Evolutionary conservation across 2,329 filamentous ascomycete genomes (phyloP).

Genomic region (Mycosphaerella sp.): DNA sequence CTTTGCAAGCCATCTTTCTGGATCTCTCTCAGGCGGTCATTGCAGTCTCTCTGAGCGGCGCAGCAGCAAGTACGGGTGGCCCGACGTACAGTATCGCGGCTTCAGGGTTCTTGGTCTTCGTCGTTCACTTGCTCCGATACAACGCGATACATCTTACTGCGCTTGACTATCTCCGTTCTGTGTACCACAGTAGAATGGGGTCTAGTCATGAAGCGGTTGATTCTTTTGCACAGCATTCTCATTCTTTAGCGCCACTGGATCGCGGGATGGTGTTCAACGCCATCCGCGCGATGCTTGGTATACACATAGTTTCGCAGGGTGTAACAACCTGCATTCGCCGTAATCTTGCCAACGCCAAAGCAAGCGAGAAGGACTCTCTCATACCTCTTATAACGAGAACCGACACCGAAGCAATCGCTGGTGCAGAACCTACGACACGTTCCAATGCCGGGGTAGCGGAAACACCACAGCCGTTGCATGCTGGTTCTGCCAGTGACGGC

Average conservation of each 20-base stretch:
- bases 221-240: conserved; percentile 27
- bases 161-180: conserved; percentile 34
- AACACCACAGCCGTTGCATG: conserved; percentile 22
- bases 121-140: conserved; percentile 48
- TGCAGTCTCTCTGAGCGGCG: conserved; percentile 80
- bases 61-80: conserved; percentile 61
- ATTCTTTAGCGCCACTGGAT: conserved; percentile 27
- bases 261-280: conserved; percentile 30
- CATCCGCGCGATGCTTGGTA: conserved; percentile 32
- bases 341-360: conserved; percentile 33
- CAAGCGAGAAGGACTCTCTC: conserved; percentile 30
- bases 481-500: conserved; percentile 39
- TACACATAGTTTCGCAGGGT: conserved; percentile 35
- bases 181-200: conserved; percentile 33
- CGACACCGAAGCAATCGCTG: conserved; percentile 29
- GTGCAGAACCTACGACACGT: conserved; percentile 21
- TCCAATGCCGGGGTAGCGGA: conserved; percentile 19
- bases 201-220: conserved; percentile 27
- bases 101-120: conserved; percentile 61
- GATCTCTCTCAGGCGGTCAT: conserved; percentile 92
- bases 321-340: conserved; percentile 33
- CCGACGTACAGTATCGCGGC: conserved; percentile 65
- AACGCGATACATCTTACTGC: conserved; percentile 41
- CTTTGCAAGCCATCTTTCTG: conserved; percentile 78
- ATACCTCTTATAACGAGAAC: conserved; percentile 27